Evolutionary conservation across 2,329 filamentous ascomycete species (phyloP).

Genomic region (Botrytis galanthina): DNA sequence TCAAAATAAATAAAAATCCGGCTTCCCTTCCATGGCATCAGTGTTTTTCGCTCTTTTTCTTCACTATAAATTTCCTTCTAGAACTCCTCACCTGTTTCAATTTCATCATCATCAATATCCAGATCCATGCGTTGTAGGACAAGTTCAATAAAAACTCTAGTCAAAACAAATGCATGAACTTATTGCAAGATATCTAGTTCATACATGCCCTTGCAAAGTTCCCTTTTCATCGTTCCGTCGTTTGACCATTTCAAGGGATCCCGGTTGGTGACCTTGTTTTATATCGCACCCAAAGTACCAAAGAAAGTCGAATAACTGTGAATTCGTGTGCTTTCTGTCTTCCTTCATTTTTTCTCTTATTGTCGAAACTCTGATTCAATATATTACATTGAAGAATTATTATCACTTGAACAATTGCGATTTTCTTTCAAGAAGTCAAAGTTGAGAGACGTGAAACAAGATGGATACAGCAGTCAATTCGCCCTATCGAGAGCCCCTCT

Average conservation of each 20-base stretch:
- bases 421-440: not conserved
- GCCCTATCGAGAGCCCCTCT: slow-evolving; percentile 25
- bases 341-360: not conserved
- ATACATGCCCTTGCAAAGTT: slow-evolving; percentile 6
- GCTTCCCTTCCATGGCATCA: not conserved
- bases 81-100: not conserved
- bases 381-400: not conserved
- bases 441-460: not conserved
- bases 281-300: not conserved
- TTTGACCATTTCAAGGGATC: slow-evolving; percentile 22
- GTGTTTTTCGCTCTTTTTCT: not conserved
- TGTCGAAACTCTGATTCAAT: not conserved
- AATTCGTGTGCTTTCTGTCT: not conserved
- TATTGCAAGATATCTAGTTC: slow-evolving; percentile 8
- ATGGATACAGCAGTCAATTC: slow-evolving; percentile 11
- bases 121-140: not conserved
- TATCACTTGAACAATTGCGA: not conserved
- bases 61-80: not conserved
- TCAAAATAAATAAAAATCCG: not conserved
- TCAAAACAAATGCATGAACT: slow-evolving; percentile 14
- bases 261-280: slow-evolving; percentile 19
- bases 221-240: slow-evolving; percentile 11
- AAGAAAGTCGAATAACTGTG: not conserved
- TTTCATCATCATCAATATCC: slow-evolving; percentile 10
- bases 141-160: slow-evolving; percentile 5